Evolutionary conservation across 768 basidiomycete genomes (phyloP).

Genomic region (Daedaleopsis sinensis): DNA sequence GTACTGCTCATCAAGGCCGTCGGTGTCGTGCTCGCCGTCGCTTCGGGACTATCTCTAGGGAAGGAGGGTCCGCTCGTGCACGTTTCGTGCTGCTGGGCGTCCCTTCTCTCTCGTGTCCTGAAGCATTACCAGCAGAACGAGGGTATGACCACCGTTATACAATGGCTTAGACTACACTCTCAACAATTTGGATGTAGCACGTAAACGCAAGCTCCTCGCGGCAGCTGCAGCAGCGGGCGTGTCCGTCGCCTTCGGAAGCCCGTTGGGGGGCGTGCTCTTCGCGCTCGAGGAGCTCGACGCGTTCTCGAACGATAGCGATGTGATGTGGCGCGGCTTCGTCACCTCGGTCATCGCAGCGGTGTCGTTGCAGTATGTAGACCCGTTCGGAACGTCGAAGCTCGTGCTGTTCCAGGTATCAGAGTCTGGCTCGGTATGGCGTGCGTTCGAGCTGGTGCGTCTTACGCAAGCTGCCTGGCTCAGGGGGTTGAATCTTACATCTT

Average conservation of each 20-base stretch:
- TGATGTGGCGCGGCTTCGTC: slow-evolving; percentile 88
- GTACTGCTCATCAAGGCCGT: slow-evolving; percentile 84
- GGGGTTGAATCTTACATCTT: too few species aligned
- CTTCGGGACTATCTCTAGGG: slow-evolving; percentile 81
- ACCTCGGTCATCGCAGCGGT: slow-evolving; percentile 87
- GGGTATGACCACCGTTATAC: slow-evolving; percentile 41
- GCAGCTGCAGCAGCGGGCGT: slow-evolving; percentile 88
- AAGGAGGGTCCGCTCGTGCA: slow-evolving; percentile 92
- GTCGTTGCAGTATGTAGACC: slow-evolving; percentile 82
- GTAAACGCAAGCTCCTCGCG: slow-evolving; percentile 79
- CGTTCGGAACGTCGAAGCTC: slow-evolving; percentile 83
- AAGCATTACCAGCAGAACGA: slow-evolving; percentile 77
- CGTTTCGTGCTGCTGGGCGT: slow-evolving; percentile 82
- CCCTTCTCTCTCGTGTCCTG: slow-evolving; percentile 66
- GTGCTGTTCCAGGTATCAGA: slow-evolving; percentile 78
- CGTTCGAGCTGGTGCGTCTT: slow-evolving; percentile 65
- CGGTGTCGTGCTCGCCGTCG: slow-evolving; percentile 82
- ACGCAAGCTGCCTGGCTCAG: background rate
- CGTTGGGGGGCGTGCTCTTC: slow-evolving; percentile 84
- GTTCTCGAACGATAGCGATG: slow-evolving; percentile 72
- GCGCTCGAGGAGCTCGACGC: slow-evolving; percentile 80
- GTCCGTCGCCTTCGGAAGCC: slow-evolving; percentile 87
- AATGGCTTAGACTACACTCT: background rate
- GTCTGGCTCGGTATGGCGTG: slow-evolving; percentile 63
- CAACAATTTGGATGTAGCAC: slow-evolving; percentile 44